Evolutionary conservation across 441 rosid species (phyloP).

Genomic region (Dalechampia spathulata): DNA sequence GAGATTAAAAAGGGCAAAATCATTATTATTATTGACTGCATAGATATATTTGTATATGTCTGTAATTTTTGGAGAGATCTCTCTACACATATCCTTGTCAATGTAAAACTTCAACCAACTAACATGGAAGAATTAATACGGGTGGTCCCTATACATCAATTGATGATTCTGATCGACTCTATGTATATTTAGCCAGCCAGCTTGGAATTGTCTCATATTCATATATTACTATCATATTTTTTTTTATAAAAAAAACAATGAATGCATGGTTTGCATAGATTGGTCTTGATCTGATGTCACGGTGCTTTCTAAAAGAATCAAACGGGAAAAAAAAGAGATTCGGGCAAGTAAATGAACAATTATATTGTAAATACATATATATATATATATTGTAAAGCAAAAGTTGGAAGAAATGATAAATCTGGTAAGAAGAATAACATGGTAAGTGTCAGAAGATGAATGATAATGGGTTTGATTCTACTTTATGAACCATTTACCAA

Average conservation of each 20-base stretch:
- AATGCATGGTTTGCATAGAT: too few species aligned
- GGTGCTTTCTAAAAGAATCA: too few species aligned
- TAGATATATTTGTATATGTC: not conserved
- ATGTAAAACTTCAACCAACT: conserved; percentile 14
- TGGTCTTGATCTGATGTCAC: too few species aligned
- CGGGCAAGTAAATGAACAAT: not conserved
- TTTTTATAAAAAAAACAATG: too few species aligned
- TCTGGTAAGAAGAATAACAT: not conserved
- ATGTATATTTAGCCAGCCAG: not conserved
- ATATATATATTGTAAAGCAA: not conserved
- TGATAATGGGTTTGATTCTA: not conserved
- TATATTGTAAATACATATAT: too few species aligned
- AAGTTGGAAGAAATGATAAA: too few species aligned
- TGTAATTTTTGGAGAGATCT: not conserved
- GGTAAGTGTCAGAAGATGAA: conserved; percentile 2
- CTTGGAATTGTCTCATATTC: not conserved
- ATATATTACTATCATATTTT: too few species aligned
- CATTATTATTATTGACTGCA: not conserved
- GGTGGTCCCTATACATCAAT: conserved; percentile 13
- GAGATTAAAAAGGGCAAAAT: not conserved
- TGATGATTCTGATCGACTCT: conserved; percentile 5
- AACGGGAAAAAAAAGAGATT: too few species aligned
- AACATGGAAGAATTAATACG: conserved; percentile 12
- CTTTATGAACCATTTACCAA: not conserved
- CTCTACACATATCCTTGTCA: not conserved